Conservation (phyloP, 192 early-diverging fungal genomes). For the Rhizophagus sp. region DNA sequence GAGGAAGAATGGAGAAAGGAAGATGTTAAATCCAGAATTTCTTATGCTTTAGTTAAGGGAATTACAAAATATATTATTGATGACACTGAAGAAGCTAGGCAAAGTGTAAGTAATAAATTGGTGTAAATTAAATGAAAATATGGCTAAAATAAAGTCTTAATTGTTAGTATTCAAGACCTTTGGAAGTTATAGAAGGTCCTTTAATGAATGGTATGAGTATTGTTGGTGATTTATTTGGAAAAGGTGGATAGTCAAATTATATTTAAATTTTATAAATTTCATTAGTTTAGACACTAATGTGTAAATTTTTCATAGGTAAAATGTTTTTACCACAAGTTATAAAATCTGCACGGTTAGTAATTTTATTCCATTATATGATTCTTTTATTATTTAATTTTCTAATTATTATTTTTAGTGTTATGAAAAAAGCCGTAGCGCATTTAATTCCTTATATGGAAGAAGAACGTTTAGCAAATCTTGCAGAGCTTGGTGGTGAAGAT, state of each 20-base stretch:
- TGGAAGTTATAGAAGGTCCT: conserved; percentile 96
- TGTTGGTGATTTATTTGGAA: conserved; percentile 93
- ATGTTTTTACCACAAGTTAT: conserved; percentile 99
- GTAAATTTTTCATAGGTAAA: conserved; percentile 62
- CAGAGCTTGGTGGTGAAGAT: conserved; percentile 47
- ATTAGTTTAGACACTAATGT: not conserved
- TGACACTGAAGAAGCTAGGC: conserved; percentile 92
- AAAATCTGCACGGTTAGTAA: conserved; percentile 76
- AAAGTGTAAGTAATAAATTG: conserved; percentile 31
- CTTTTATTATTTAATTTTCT: not conserved
- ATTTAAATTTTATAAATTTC: not conserved
- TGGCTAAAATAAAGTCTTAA: not conserved
- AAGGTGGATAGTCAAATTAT: conserved; percentile 26
- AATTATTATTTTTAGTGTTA: conserved; percentile 61
- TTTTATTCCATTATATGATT: conserved; percentile 1
- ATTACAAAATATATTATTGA: conserved; percentile 91
- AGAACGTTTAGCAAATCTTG: conserved; percentile 79
- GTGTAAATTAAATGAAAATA: not conserved
- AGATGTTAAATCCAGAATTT: conserved; percentile 74
- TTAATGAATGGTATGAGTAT: conserved; percentile 93
- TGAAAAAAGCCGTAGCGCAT: conserved; percentile 98
- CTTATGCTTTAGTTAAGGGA: conserved; percentile 89
- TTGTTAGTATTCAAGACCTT: conserved; percentile 74
- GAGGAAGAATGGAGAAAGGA: conserved; percentile 85
- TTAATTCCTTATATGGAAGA: conserved; percentile 93